A percentile compares a stretch with the other conserved stretches of the same genome.
These are phyloP conservation scores for Darksidea phi DNA, from an alignment of 495 filamentous ascomycete genomes.

Conservation along the genomic window DNA sequence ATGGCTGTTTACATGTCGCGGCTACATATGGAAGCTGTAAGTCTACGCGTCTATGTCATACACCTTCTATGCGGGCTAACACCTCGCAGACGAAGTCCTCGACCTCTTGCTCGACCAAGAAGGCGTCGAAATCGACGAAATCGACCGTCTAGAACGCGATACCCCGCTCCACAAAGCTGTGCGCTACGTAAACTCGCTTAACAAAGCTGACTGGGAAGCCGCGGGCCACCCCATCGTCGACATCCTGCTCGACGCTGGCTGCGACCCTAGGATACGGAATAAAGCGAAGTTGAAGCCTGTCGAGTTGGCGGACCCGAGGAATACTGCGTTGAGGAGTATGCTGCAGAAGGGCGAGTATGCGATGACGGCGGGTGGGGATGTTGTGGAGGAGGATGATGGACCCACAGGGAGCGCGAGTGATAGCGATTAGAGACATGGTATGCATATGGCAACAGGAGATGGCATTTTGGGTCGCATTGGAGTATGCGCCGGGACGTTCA, in stretches of 20 bases:
- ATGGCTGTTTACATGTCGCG: constrained; percentile 84
- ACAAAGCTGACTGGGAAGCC: constrained; percentile 52
- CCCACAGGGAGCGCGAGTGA: constrained; percentile 44
- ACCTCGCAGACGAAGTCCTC: constrained; percentile 72
- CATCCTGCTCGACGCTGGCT: constrained; percentile 92
- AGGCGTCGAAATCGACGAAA: constrained; percentile 88
- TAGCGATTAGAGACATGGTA: constrained; percentile 30
- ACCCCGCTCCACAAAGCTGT: constrained; percentile 89
- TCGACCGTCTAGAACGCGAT: constrained; percentile 76
- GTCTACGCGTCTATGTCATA: constrained; percentile 36
- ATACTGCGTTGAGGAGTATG: constrained; percentile 61
- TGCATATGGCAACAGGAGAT: not conserved
- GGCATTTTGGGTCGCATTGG: not conserved
- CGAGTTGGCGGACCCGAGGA: constrained; percentile 72
- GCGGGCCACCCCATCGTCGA: constrained; percentile 70
- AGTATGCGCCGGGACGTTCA: not conserved
- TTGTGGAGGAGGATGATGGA: constrained; percentile 43
- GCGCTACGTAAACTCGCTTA: constrained; percentile 66
- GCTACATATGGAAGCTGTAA: constrained; percentile 81
- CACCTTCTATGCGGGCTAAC: not conserved
- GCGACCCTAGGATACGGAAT: constrained; percentile 71
- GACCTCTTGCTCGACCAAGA: constrained; percentile 92
- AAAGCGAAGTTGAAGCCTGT: constrained; percentile 66
- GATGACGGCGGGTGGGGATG: constrained; percentile 40
- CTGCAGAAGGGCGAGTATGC: constrained; percentile 73